These are phyloP conservation scores for Ilyonectria sp. DNA, from an alignment of 2,329 filamentous ascomycete species.

Conservation along the genomic window DNA sequence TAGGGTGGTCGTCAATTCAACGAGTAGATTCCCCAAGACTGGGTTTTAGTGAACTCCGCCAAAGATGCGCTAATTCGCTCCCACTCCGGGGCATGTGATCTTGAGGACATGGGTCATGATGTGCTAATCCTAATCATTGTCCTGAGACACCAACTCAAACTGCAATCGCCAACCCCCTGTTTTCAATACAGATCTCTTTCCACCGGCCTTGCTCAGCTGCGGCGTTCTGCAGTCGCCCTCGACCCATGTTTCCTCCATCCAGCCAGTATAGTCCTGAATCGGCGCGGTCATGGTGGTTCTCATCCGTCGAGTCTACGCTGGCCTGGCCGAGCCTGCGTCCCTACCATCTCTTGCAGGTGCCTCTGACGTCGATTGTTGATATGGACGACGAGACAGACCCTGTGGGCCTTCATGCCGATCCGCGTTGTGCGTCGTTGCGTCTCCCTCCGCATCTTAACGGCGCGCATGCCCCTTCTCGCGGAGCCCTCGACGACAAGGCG, in stretches of 20 bases:
- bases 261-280: not conserved
- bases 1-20: too few relatives aligned
- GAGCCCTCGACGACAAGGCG: conserved; percentile 2
- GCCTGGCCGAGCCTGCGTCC: conserved; percentile 10
- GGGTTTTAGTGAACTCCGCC: too few relatives aligned
- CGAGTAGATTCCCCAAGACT: too few relatives aligned
- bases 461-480: conserved; percentile 1
- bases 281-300: conserved; percentile 3
- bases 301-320: conserved; percentile 9
- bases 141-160: not conserved
- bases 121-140: not conserved
- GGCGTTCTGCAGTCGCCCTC: too few relatives aligned
- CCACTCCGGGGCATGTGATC: not conserved
- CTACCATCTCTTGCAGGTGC: conserved; percentile 6
- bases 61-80: not conserved
- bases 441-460: not conserved
- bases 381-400: conserved; percentile 5
- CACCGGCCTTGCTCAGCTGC: too few relatives aligned
- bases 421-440: conserved; percentile 1
- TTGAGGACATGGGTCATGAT: not conserved
- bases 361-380: conserved; percentile 3
- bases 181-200: not conserved
- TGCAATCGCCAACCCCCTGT: too few relatives aligned
- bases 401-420: not conserved
- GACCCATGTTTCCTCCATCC: conserved; percentile 1